phyloP scores from a whole-genome alignment of 768 basidiomycete genomes.

The Tulasnella calospora region DNA sequence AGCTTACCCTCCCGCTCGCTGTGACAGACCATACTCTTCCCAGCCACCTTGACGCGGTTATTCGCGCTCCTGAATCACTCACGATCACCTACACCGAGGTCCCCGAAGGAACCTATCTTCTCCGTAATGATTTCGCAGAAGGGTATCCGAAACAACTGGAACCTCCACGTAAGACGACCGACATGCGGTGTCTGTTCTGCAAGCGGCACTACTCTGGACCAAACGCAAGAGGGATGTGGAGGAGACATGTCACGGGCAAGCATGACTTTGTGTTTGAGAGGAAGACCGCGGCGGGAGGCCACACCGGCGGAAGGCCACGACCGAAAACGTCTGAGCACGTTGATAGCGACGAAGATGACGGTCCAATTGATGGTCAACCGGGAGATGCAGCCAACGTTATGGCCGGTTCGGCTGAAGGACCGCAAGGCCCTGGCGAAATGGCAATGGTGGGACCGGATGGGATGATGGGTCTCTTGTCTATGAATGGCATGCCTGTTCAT shows the following conservation, averaged over 20 bases:
- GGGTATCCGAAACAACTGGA: constrained; percentile 28
- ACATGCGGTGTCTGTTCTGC: constrained; percentile 28
- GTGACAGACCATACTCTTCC: constrained; percentile 22
- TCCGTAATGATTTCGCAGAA: constrained; percentile 17
- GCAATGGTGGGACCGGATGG: constrained; percentile 19
- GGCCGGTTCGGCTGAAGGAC: not conserved
- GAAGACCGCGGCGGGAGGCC: constrained; percentile 4
- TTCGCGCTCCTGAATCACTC: constrained; percentile 23
- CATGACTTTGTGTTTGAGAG: constrained; percentile 28
- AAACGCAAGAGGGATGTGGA: constrained; percentile 30
- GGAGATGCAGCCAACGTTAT: not conserved
- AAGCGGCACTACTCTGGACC: constrained; percentile 27
- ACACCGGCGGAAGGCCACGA: not conserved
- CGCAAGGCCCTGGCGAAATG: constrained; percentile 5
- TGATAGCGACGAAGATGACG: constrained; percentile 15
- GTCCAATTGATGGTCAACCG: not conserved
- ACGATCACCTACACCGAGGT: constrained; percentile 21
- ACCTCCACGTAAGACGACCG: constrained; percentile 21
- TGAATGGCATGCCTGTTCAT: constrained; percentile 25
- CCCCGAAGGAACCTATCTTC: constrained; percentile 19
- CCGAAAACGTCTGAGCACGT: not conserved
- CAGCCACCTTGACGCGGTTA: constrained; percentile 24
- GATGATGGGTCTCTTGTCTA: constrained; percentile 18
- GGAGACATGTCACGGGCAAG: constrained; percentile 27
- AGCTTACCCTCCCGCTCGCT: constrained; percentile 24